Evolutionary conservation across 1,139 yeast species (phyloP).

Genomic region (Meyerozyma athensensis): DNA sequence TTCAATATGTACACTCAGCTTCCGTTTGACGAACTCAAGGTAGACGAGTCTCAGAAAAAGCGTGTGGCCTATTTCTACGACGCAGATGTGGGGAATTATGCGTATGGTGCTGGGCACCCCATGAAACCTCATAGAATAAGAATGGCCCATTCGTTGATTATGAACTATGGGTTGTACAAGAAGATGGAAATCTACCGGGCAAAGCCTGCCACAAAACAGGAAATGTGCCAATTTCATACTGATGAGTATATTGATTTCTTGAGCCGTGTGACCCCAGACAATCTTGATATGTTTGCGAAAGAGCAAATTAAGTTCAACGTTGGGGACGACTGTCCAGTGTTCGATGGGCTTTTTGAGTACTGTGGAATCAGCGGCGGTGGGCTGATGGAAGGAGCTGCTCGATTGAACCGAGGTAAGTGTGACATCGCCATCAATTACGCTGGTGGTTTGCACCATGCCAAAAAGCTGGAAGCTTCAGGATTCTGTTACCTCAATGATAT

Average conservation of each 20-base stretch:
- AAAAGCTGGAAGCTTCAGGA: slow-evolving; percentile 92
- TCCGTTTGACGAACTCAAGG: slow-evolving; percentile 44
- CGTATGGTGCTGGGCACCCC: slow-evolving; percentile 97
- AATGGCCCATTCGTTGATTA: slow-evolving; percentile 95
- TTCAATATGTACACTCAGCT: slow-evolving; percentile 35
- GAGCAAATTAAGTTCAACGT: slow-evolving; percentile 94
- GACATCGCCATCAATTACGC: slow-evolving; percentile 97
- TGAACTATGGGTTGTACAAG: slow-evolving; percentile 95
- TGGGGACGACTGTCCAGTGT: slow-evolving; percentile 96
- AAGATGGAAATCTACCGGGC: slow-evolving; percentile 97
- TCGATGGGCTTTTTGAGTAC: slow-evolving; percentile 92
- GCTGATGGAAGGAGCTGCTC: slow-evolving; percentile 94
- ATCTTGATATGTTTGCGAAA: slow-evolving; percentile 82
- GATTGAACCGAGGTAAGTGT: slow-evolving; percentile 87
- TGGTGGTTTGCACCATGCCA: slow-evolving; percentile 96
- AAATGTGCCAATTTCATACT: slow-evolving; percentile 97
- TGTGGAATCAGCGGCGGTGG: slow-evolving; percentile 96
- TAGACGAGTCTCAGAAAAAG: slow-evolving; percentile 37
- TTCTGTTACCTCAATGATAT: slow-evolving; percentile 87
- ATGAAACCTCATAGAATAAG: slow-evolving; percentile 98
- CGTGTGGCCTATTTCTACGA: slow-evolving; percentile 47
- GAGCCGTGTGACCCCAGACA: slow-evolving; percentile 91
- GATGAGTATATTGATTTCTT: slow-evolving; percentile 95
- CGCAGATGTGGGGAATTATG: slow-evolving; percentile 93
- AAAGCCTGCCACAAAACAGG: slow-evolving; percentile 97